Percentiles rank a stretch among this genome's conserved stretches.
Evolutionary conservation across 1,284 basidiomycete species (phyloP).

Genomic region (Omphalotus olearius): DNA sequence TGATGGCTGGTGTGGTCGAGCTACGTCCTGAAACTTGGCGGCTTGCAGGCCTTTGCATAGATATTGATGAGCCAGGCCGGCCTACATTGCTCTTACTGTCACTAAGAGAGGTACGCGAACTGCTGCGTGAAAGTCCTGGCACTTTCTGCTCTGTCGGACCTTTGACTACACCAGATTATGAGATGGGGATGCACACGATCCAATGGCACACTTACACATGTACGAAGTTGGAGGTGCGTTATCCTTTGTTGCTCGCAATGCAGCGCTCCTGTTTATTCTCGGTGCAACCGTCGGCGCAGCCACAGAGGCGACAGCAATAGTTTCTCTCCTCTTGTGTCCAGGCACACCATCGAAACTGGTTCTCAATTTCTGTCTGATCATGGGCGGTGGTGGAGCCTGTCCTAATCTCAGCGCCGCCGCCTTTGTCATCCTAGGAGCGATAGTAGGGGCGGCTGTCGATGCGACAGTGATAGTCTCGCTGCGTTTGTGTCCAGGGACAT

Average conservation of each 20-base stretch:
- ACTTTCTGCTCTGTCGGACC: slow-evolving; percentile 34
- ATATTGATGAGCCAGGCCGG: slow-evolving; percentile 27
- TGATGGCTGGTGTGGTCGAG: slow-evolving; percentile 7
- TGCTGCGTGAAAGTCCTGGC: slow-evolving; percentile 38
- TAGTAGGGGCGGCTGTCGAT: slow-evolving; percentile 65
- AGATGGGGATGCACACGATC: not conserved
- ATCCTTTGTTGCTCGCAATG: slow-evolving; percentile 57
- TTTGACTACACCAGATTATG: slow-evolving; percentile 32
- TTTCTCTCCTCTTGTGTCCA: slow-evolving; percentile 75
- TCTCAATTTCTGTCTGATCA: slow-evolving; percentile 25
- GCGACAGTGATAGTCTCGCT: slow-evolving; percentile 61
- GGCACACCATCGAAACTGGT: slow-evolving; percentile 68
- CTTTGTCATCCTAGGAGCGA: slow-evolving; percentile 70
- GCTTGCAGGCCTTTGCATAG: slow-evolving; percentile 21
- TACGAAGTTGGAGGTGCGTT: slow-evolving; percentile 59
- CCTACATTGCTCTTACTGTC: slow-evolving; percentile 4
- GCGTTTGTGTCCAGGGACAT: slow-evolving; percentile 77
- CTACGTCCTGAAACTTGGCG: slow-evolving; percentile 7
- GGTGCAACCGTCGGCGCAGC: slow-evolving; percentile 61
- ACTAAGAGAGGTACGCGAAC: slow-evolving; percentile 28
- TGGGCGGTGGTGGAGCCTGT: slow-evolving; percentile 31
- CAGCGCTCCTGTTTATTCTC: slow-evolving; percentile 65
- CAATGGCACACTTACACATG: slow-evolving; percentile 45
- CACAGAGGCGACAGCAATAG: slow-evolving; percentile 63
- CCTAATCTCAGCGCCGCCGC: slow-evolving; percentile 68